Conservation (phyloP, 768 basidiomycete species). For the Jaapia argillacea region DNA sequence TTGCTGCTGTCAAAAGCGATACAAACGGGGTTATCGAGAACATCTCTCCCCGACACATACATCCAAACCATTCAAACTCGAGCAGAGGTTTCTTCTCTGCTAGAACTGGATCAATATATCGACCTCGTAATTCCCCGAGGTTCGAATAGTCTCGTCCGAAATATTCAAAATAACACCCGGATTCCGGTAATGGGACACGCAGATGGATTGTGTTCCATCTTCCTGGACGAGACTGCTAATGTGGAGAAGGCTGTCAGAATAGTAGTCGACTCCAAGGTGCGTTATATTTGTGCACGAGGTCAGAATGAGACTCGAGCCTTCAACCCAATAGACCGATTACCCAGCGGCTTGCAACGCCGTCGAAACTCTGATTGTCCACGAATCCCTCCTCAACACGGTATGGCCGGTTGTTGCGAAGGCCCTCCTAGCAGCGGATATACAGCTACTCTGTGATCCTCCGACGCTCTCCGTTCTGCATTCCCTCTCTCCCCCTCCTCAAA, state of each 20-base stretch:
- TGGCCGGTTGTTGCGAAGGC: conserved; percentile 78
- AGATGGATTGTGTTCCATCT: conserved; percentile 89
- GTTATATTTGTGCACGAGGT: conserved; percentile 5
- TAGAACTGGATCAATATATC: conserved; percentile 84
- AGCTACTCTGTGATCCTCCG: conserved; percentile 67
- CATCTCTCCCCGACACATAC: conserved; percentile 67
- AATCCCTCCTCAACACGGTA: conserved; percentile 52
- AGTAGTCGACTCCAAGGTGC: conserved; percentile 85
- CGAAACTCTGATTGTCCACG: conserved; percentile 85
- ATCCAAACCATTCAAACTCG: conserved; percentile 90
- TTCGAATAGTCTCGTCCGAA: conserved; percentile 81
- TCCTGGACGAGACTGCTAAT: conserved; percentile 77
- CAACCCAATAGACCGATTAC: conserved; percentile 62
- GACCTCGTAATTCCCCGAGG: conserved; percentile 96
- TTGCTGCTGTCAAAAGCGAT: conserved; percentile 72
- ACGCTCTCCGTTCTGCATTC: conserved; percentile 49
- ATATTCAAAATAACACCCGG: conserved; percentile 81
- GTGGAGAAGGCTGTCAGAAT: conserved; percentile 72
- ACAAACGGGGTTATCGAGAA: conserved; percentile 61
- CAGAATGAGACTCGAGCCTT: neutral
- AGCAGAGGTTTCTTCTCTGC: conserved; percentile 79
- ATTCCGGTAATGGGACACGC: conserved; percentile 99
- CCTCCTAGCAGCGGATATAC: conserved; percentile 59
- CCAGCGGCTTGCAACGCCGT: conserved; percentile 93
- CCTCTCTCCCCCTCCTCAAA: conserved; percentile 17